Base-by-base conservation (phyloP, 2,329 filamentous ascomycete species). In the Taxawa tesnikishii region DNA sequence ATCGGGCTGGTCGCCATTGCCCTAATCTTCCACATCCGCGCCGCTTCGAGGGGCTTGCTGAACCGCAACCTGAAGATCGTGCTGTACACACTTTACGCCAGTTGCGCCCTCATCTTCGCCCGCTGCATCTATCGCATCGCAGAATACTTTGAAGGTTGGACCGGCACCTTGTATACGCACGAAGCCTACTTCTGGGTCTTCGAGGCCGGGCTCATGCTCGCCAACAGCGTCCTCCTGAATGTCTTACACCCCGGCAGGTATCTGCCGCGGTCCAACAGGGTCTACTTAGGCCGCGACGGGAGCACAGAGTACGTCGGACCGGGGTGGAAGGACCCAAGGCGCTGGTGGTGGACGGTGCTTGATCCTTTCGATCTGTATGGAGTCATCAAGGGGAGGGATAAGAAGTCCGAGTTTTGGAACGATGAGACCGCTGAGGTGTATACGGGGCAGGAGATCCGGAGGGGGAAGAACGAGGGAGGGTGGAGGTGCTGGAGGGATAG, bases 111-210 rank as follows among this genome's bases (percentile, higher is more conserved):
- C n/a, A 55, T 68, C 15, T 53, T 58, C 2, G 46, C 62, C 5
- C 56, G 63, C 24, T 66, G 61, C 37, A 60, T 68, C 36, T 70
- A 63, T 38, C 63, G 68, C 7, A 59, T 65, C 0, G 61, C 68
- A 14, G 63, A 70, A 36, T 64, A 63, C 37, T 49, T 53, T 14
- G 31, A 44, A n/a, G 50, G 49, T 15, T 48, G 55, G 43, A 43
- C 51, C 36, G 46, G 48, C 35, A 38, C 44, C 43, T 34, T 53
- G 40, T 41, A 58, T 30, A 53, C 52, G 29, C 53, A 63, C 27
- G 67, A 71, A 32, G 59, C 59, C 43, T 68, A 60, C 40, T 67
- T 70, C 39, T 71, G 63, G 59, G 51, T 68, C 29, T 68, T 71
- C 36, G 67, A 71, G 40, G 59, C 55, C 4, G 43, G 51, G 3